Conservation (phyloP, 768 basidiomycete genomes). For the Coprinopsis sp. region DNA sequence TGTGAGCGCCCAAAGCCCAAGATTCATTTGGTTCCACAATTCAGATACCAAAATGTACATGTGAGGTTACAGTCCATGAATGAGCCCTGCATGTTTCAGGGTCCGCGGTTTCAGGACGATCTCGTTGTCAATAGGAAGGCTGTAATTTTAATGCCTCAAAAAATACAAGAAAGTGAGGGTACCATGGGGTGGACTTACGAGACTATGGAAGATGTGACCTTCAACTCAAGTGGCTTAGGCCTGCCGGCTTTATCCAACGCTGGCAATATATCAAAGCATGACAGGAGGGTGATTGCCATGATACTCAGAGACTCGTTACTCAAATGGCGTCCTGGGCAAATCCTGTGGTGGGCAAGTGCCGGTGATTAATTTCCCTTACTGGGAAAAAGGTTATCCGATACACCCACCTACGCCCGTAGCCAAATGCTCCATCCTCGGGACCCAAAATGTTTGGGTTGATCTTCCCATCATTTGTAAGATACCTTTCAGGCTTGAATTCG, state of each 20-base stretch:
- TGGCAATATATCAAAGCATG: conserved; percentile 14
- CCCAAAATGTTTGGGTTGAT: conserved; percentile 13
- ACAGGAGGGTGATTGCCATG: conserved; percentile 16
- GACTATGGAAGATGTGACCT: not conserved
- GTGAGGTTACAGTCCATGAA: too few relatives aligned
- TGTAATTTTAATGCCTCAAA: not conserved
- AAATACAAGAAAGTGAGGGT: not conserved
- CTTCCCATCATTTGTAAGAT: conserved; percentile 13
- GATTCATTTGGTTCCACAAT: too few relatives aligned
- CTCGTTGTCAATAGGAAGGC: not conserved
- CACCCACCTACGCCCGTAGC: conserved; percentile 21
- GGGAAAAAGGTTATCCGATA: too few relatives aligned
- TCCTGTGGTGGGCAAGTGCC: conserved; percentile 1
- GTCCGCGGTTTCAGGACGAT: too few relatives aligned
- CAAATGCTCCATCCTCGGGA: conserved; percentile 17
- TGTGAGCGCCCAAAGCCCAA: too few relatives aligned
- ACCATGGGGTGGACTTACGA: not conserved
- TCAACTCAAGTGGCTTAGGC: not conserved
- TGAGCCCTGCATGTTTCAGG: too few relatives aligned
- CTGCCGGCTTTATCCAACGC: conserved; percentile 17
- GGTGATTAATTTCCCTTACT: too few relatives aligned
- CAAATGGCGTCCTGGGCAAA: conserved; percentile 23
- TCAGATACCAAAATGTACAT: too few relatives aligned
- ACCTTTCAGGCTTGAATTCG: conserved; percentile 24
- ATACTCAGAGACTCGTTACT: conserved; percentile 16